Conservation (phyloP, 2,329 filamentous ascomycete species). For the Pseudogymnoascus sp. region DNA sequence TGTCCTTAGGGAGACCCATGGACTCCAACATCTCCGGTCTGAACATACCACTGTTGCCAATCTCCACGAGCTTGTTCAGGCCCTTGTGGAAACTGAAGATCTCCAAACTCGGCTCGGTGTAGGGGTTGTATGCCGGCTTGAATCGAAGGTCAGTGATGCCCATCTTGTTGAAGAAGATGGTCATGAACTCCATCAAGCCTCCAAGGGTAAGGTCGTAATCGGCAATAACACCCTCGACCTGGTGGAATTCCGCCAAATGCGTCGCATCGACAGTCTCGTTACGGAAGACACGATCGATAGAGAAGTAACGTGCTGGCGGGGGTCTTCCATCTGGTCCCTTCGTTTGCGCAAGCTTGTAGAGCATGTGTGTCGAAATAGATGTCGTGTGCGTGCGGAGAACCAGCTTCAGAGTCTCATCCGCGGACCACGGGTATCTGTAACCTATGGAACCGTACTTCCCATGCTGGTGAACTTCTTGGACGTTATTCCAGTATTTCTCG, state of each 20-base stretch:
- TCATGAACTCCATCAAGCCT: conserved; percentile 88
- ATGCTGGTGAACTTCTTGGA: conserved; percentile 77
- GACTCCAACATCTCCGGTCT: conserved; percentile 92
- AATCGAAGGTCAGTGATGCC: conserved; percentile 80
- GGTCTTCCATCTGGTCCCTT: conserved; percentile 64
- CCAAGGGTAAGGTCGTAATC: conserved; percentile 91
- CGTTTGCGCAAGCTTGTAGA: conserved; percentile 78
- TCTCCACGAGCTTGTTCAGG: conserved; percentile 86
- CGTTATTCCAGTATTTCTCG: conserved; percentile 79
- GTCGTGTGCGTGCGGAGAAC: conserved; percentile 96
- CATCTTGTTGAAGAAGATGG: conserved; percentile 94
- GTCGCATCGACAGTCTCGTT: conserved; percentile 97
- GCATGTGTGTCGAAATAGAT: conserved; percentile 80
- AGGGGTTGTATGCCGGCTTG: conserved; percentile 95
- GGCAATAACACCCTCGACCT: conserved; percentile 96
- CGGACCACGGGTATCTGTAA: conserved; percentile 90
- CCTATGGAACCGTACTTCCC: conserved; percentile 93
- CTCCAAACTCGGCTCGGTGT: conserved; percentile 95
- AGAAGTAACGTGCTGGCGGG: conserved; percentile 84
- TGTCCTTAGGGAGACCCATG: conserved; percentile 86
- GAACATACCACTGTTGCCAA: conserved; percentile 98
- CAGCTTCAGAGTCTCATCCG: conserved; percentile 75
- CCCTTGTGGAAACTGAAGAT: conserved; percentile 94
- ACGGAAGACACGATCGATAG: conserved; percentile 94
- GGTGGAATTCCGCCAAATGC: conserved; percentile 95